Base-by-base conservation (phyloP, 192 early-diverging fungal species). In the Umbelopsis ramanniana region DNA sequence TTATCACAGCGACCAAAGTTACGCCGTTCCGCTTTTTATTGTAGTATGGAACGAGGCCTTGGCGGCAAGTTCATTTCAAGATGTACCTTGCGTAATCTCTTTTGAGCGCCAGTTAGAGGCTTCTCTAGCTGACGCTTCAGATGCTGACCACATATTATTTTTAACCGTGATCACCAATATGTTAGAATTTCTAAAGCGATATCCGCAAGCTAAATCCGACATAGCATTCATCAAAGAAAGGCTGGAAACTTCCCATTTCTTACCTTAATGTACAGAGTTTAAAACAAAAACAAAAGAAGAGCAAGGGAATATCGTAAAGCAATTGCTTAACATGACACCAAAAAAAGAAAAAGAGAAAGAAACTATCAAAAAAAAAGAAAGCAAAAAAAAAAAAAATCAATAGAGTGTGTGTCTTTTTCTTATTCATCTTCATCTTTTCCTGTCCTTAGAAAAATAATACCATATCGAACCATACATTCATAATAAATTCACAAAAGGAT, bases 81-180 rank as follows among this genome's bases (percentile, higher is more conserved):
- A 63, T 37, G 35, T 63, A 29, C 33, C 26, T 11, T 63, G 57
- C 29, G 26, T 63, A 17, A 63, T 63, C 33, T n/a, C 17, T 35
- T 63, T 63, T 19, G 57, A 63, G 57, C 57, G 29, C n/a, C 57
- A 37, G 33, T 19, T 63, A 37, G 57, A 35, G 57, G 11, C 33
- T 38, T 29, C 57, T 35, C 57, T 63, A 29, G 23, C 57, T 2
- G 57, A 63, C 33, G 57, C 33, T 7, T 63, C 33, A 26, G 57
- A 35, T 63, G 57, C 57, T 63, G 57, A 63, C 33, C 29, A 33
- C 33, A 37, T 63, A 4, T 63, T 63, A 35, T 63, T 63, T 63
- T 63, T 63, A 29, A 26, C 33, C 24, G 57, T 63, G 33, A 29
- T 63, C 17, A 26, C 24, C 11, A 63, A 63, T 63, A 35, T 63